Conservation (phyloP, 257 asterid genomes). For the Solanum chiquidenum region DNA sequence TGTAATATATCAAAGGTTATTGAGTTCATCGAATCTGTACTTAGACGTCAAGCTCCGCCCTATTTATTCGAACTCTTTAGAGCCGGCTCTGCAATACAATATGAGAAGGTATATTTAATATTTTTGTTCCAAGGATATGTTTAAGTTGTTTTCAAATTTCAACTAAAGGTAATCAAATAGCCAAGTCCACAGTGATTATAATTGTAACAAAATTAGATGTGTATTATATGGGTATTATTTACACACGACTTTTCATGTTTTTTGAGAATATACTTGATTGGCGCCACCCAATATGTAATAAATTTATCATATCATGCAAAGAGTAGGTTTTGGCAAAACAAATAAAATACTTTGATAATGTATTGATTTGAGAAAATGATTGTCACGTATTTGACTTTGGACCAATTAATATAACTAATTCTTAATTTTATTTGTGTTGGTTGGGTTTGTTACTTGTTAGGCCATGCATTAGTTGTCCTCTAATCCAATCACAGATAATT, state of each 20-base stretch:
- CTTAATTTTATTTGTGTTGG: background rate
- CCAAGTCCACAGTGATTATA: background rate
- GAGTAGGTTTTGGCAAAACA: conserved; percentile 7
- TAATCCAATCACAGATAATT: background rate
- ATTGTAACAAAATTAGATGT: background rate
- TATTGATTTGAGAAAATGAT: background rate
- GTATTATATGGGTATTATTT: background rate
- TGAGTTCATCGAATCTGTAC: too few species aligned
- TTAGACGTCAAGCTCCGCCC: too few species aligned
- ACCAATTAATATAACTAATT: background rate
- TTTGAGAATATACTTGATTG: background rate
- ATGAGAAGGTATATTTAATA: background rate
- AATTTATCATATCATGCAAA: background rate
- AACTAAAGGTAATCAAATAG: background rate
- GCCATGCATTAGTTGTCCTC: background rate
- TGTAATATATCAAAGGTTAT: too few species aligned
- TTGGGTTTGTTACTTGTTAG: conserved; percentile 1
- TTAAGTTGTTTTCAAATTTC: background rate
- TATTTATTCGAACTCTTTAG: background rate
- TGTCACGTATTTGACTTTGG: conserved; percentile 13
- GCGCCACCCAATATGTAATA: background rate
- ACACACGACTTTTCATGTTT: background rate
- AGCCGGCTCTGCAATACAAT: background rate
- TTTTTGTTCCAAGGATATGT: background rate
- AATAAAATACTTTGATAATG: background rate